Percentiles rank a stretch among this genome's conserved stretches.
Conservation (phyloP, 495 filamentous ascomycete genomes). For the Penicillium bovifimosum region DNA sequence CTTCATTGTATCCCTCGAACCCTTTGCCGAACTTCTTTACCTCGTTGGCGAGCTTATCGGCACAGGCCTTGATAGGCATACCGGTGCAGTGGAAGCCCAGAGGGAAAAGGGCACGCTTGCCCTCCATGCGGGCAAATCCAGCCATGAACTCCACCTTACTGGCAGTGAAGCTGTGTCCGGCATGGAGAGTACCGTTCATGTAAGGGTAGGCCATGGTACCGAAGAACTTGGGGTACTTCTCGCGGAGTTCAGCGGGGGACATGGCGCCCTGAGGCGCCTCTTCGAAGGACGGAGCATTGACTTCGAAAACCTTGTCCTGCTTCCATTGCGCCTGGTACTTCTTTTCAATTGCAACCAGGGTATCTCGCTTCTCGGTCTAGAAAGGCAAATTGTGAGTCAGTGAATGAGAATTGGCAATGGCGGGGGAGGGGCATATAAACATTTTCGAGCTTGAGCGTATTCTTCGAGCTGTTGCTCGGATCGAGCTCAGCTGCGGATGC, state of each 20-base stretch:
- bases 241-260: constrained; percentile 64
- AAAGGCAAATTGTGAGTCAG: constrained; percentile 12
- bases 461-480: constrained; percentile 55
- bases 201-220: constrained; percentile 93
- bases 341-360: constrained; percentile 81
- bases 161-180: constrained; percentile 84
- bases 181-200: constrained; percentile 93
- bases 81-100: constrained; percentile 95
- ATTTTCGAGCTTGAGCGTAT: constrained; percentile 71
- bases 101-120: constrained; percentile 79
- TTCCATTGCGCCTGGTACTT: constrained; percentile 88
- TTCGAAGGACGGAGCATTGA: constrained; percentile 68
- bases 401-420: constrained; percentile 16
- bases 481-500: constrained; percentile 53
- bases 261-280: constrained; percentile 70
- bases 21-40: constrained; percentile 81
- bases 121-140: constrained; percentile 82
- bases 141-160: constrained; percentile 87
- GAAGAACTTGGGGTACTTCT: constrained; percentile 84
- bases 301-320: constrained; percentile 71
- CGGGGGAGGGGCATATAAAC: constrained; percentile 38
- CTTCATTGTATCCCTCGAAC: constrained; percentile 70
- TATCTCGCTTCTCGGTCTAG: constrained; percentile 89
- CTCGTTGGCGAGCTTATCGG: constrained; percentile 88
- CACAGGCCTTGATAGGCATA: constrained; percentile 96